These are phyloP conservation scores for Fusarium caatingaense DNA, from an alignment of 2,329 filamentous ascomycete species.

Conservation along the genomic window DNA sequence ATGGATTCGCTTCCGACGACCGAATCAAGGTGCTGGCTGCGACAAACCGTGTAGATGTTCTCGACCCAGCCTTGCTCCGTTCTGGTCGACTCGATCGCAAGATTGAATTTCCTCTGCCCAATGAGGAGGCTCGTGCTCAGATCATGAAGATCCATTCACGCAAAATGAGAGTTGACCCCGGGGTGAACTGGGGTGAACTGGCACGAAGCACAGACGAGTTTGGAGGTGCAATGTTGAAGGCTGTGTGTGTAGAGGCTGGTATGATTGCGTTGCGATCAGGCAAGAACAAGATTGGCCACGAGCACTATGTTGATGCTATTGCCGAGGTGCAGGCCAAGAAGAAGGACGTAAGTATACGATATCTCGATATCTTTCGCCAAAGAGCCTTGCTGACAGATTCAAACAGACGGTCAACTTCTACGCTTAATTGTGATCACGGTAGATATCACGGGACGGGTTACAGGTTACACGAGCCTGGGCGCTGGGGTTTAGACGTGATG, in stretches of 20 bases:
- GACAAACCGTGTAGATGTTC: conserved; percentile 93
- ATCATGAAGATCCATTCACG: conserved; percentile 97
- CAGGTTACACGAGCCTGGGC: conserved; percentile 21
- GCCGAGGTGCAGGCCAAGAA: conserved; percentile 95
- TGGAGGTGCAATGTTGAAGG: conserved; percentile 96
- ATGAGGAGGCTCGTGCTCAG: conserved; percentile 96
- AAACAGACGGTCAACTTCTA: conserved; percentile 68
- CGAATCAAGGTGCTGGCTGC: conserved; percentile 96
- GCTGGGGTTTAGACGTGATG: conserved; percentile 35
- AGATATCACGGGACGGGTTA: conserved; percentile 27
- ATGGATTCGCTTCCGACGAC: conserved; percentile 97
- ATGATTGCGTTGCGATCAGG: conserved; percentile 98
- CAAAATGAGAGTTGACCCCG: conserved; percentile 96
- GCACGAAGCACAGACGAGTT: conserved; percentile 98
- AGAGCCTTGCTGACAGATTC: conserved; percentile 26
- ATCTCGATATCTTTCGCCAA: background rate
- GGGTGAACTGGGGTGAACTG: conserved; percentile 95
- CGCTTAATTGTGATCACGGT: conserved; percentile 52
- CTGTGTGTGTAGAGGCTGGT: conserved; percentile 97
- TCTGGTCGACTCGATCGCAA: conserved; percentile 95
- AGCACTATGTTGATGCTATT: conserved; percentile 99
- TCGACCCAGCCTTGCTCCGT: conserved; percentile 90
- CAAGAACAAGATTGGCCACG: conserved; percentile 96
- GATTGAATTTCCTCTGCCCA: conserved; percentile 97
- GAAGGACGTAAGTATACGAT: conserved; percentile 76